Evolutionary conservation across 768 basidiomycete genomes (phyloP).

Genomic region (Russula earlei): DNA sequence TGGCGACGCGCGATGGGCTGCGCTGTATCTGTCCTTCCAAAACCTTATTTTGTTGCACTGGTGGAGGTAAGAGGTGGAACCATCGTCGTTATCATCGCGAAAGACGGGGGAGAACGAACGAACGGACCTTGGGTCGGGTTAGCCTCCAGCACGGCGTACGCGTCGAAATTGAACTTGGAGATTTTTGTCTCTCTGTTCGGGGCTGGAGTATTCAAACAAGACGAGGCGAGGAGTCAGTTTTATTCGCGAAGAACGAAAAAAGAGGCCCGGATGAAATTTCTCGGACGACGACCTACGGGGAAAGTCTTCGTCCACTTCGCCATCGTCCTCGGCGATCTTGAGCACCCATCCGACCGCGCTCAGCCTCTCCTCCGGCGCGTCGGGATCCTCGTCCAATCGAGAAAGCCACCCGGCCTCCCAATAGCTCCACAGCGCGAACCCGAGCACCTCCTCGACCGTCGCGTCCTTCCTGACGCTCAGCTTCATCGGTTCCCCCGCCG

Average conservation of each 20-base stretch:
- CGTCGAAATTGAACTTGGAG: constrained; percentile 80
- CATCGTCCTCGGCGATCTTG: constrained; percentile 91
- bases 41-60: constrained; percentile 69
- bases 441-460: constrained; percentile 91
- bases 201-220: constrained; percentile 40
- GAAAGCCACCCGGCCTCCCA: constrained; percentile 85
- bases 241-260: not conserved
- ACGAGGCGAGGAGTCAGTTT: not conserved
- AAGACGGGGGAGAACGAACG: constrained; percentile 17
- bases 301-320: constrained; percentile 98
- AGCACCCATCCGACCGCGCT: constrained; percentile 87
- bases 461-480: constrained; percentile 80
- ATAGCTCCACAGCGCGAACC: constrained; percentile 85
- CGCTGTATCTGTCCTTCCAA: constrained; percentile 76
- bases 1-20: constrained; percentile 61
- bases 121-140: constrained; percentile 55
- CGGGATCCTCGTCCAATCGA: constrained; percentile 57
- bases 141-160: constrained; percentile 82
- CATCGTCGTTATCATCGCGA: not conserved
- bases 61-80: not conserved
- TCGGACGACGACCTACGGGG: constrained; percentile 55
- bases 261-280: not conserved
- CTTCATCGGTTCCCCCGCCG: constrained; percentile 51
- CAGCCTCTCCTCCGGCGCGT: constrained; percentile 51
- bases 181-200: constrained; percentile 83